Evolutionary conservation across 495 filamentous ascomycete species (phyloP), one percentile per base, ranked within the genome.

Genomic region (Cairneyella variabilis): DNA sequence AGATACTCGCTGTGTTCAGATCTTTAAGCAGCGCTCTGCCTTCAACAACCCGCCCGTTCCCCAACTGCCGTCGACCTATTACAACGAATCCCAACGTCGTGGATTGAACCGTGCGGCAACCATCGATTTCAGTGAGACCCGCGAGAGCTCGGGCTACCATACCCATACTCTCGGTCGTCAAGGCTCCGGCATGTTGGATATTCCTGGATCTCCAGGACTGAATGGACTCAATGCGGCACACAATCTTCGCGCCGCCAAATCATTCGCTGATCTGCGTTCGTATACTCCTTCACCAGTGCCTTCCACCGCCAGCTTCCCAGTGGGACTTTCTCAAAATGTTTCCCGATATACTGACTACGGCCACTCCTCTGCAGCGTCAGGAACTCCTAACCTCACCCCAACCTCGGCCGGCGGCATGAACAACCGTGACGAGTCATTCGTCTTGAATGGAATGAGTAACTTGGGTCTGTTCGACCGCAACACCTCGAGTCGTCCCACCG

Each of bases 41-140:
- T 77, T 83, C 67, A 70, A 88, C 69, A 84, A 85, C 73, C 82
- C 88, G 42, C 82, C 82, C 16, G 62, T 70, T 57, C 51, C 51
- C 2, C 34, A 38, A 12, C 30, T 52, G 5, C 71, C 82, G 48
- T 66, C 74, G 10, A 80, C 83, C 30, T 86, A 87, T 43, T 78
- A 81, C 16, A 76, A 79, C 49, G 90, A 97, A 54, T 79, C 83
- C 27, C 82, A 83, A 51, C 80, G 91, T 49, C 88, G 91, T 27
- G 86, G 82, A 12, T 74, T 98, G 28, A 93, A 91, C 73, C 88
- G 93, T 25, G 91, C 93, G 17, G 95, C 93, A 27, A 98, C 93
- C n/a, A 96, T 95, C 61, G 92, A 97, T 70, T 98, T 98, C 71
- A 90, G 88, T 60, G 93, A 97, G 65, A 83, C 89, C 30, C 86